These are phyloP conservation scores for Porphyrellus cyaneotinctus DNA, from an alignment of 768 basidiomycete genomes.

Conservation along the genomic window DNA sequence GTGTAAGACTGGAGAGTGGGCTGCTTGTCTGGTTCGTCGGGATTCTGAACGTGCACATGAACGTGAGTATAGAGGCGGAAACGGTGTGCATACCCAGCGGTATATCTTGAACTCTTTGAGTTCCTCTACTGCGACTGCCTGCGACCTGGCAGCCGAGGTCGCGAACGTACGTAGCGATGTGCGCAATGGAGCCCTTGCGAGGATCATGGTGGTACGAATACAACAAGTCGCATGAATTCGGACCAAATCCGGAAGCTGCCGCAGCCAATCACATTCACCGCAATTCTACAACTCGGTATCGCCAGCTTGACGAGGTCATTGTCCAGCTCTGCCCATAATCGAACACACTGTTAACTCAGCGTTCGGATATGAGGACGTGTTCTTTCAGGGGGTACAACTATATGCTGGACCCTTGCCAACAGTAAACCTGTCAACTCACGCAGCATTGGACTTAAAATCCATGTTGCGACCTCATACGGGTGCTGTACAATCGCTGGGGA, in stretches of 20 bases:
- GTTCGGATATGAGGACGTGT: too few species aligned
- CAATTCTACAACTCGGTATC: too few species aligned
- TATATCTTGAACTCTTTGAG: constrained; percentile 98
- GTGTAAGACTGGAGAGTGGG: constrained; percentile 87
- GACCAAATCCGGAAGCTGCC: background rate
- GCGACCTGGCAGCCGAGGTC: constrained; percentile 22
- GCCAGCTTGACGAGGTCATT: too few species aligned
- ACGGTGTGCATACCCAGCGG: constrained; percentile 67
- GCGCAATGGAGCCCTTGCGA: constrained; percentile 6
- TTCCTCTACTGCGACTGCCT: constrained; percentile 57
- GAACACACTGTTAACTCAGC: too few species aligned
- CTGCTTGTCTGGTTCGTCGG: constrained; percentile 89
- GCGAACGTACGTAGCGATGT: constrained; percentile 29
- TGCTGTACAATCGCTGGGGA: too few species aligned
- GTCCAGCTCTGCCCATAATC: too few species aligned
- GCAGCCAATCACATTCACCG: background rate
- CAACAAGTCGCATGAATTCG: constrained; percentile 21
- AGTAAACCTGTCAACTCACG: too few species aligned
- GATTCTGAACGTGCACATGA: constrained; percentile 55
- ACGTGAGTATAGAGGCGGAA: background rate
- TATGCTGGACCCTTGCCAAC: too few species aligned
- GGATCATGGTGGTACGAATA: background rate
- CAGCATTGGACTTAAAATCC: too few species aligned
- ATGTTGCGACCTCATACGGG: too few species aligned
- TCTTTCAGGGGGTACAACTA: too few species aligned